Base-by-base conservation (phyloP, 176 grass and related monocot genomes). In the Oryza longistaminata region DNA sequence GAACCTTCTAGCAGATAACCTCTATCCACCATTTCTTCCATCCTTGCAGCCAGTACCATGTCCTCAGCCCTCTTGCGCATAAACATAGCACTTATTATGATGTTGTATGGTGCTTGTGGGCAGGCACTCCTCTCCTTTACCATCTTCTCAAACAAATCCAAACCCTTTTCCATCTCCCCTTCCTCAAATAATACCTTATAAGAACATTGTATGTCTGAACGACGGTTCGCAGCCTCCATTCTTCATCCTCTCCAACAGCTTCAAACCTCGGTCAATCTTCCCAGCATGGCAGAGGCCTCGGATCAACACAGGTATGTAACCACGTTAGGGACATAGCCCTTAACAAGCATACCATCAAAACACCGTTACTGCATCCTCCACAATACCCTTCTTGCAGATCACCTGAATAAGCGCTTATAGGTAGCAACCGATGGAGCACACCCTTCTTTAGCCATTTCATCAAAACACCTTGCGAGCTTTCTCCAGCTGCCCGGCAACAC, bases 61-160 rank as follows among this genome's bases (percentile, higher is more conserved):
- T 98, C 93, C 66, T 95, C 85, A 0, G 82, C 79, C 77, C 89
- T 93, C 84, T 88, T 98, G 70, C 93, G 90, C 60, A 88, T 81
- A 90, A 98, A 98, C 96, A 98, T 98, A 26, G 91, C 88, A 68
- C 93, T 94, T 75, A 98, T 95, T 68, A 98, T 83, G 26, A 98
- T 89, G 55, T 98, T 98, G 69, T 92, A 98, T 19, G 89, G 77
- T 98, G n/a, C 96, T 69, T 92, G 87, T 95, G 16, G 96, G 93
- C 75, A 98, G 85, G 85, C 89, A 95, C 7, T 66, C 68, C 74
- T 83, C 88, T 61, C 86, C 79, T 50, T 86, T 82, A 15, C 88
- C 96, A 98, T 98, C 45, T 37, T 95, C 39, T 79, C 79, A 43
- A 98, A 98, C 61, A 98, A 74, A 76, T 87, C 79, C 71, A 98